Conservation (phyloP, 768 basidiomycete genomes). For the Mycena chlorophos region DNA sequence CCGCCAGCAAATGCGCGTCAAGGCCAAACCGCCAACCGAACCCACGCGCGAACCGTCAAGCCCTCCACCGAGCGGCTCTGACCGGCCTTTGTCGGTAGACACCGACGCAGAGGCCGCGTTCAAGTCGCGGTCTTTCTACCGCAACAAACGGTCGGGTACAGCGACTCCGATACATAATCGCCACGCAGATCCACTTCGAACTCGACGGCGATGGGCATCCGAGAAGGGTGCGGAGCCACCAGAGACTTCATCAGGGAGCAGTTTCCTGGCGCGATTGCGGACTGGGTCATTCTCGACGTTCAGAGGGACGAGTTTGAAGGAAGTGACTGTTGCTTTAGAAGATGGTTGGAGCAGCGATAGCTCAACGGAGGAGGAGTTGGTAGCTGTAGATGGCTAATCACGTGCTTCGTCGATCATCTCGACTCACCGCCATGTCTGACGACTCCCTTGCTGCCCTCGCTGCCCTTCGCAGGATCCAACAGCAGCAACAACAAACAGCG, state of each 20-base stretch:
- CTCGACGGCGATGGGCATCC: conserved; percentile 51
- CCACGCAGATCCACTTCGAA: conserved; percentile 38
- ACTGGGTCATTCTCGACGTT: conserved; percentile 48
- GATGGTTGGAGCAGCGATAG: conserved; percentile 61
- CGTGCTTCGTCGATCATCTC: background rate
- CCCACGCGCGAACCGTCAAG: conserved; percentile 22
- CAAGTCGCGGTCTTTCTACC: conserved; percentile 54
- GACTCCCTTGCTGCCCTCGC: conserved; percentile 35
- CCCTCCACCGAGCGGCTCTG: conserved; percentile 42
- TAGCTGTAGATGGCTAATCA: conserved; percentile 16
- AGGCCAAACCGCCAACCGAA: conserved; percentile 29
- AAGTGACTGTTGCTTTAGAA: conserved; percentile 31
- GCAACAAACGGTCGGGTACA: conserved; percentile 41
- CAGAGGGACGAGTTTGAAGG: conserved; percentile 34
- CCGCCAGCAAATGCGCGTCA: conserved; percentile 67
- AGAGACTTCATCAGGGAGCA: conserved; percentile 16
- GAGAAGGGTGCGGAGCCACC: conserved; percentile 17
- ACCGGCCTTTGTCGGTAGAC: conserved; percentile 68
- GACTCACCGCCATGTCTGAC: conserved; percentile 8
- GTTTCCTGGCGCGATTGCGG: conserved; percentile 45
- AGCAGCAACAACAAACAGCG: conserved; percentile 34
- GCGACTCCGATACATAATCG: conserved; percentile 32
- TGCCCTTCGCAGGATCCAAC: conserved; percentile 43
- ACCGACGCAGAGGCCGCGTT: conserved; percentile 80
- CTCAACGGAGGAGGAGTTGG: conserved; percentile 49